Conservation (phyloP, 805 yeast genomes). For the Saturnispora saitoi region DNA sequence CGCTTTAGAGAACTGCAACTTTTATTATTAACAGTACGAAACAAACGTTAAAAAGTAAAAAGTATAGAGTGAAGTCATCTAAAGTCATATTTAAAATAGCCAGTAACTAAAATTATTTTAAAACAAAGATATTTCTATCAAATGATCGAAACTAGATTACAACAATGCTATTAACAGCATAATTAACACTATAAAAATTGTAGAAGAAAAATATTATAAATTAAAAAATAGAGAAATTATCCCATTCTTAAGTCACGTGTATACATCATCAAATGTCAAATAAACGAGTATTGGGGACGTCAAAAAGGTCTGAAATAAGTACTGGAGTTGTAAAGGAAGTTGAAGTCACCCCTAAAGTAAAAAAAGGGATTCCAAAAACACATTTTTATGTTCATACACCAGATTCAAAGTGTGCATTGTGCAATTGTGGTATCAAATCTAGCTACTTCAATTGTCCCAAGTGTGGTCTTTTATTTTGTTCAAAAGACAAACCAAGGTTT, state of each 20-base stretch:
- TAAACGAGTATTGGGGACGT: slow-evolving; percentile 18
- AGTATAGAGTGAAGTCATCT: no score
- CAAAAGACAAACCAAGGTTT: slow-evolving; percentile 10
- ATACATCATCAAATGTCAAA: slow-evolving; percentile 14
- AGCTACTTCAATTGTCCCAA: slow-evolving; percentile 17
- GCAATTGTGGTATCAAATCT: slow-evolving; percentile 44
- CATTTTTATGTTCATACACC: slow-evolving; percentile 1
- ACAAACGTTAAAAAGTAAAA: no score
- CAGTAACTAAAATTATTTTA: no score
- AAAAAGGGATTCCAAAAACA: not conserved
- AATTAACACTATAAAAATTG: no score
- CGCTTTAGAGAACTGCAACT: no score
- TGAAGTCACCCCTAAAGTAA: not conserved
- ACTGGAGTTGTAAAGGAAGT: not conserved
- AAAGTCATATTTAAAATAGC: no score
- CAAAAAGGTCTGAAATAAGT: not conserved
- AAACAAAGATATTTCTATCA: no score
- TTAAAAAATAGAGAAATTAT: not conserved
- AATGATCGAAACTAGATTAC: no score
- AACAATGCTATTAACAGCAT: no score
- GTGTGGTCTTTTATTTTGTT: slow-evolving; percentile 27
- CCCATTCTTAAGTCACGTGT: not conserved
- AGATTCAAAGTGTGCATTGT: slow-evolving; percentile 53
- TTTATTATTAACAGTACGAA: no score
- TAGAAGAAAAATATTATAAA: no score